Evolutionary conservation across 1,139 yeast species (phyloP), one percentile per base, ranked within the genome.

Genomic region (Yamadazyma dushanensis): DNA sequence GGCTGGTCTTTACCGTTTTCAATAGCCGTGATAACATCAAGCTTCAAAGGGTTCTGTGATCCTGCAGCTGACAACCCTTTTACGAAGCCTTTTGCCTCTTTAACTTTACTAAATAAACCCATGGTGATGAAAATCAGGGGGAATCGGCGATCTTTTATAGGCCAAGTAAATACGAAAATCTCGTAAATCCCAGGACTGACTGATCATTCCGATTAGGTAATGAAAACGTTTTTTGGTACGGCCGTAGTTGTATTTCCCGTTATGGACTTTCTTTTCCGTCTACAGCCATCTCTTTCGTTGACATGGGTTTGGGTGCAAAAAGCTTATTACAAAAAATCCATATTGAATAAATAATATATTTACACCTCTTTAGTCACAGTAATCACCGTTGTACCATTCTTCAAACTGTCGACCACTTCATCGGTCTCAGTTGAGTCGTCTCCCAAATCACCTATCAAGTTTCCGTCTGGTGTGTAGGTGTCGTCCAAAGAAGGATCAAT

Each of bases 321-420:
- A n/a, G n/a, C n/a, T n/a, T n/a, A n/a, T n/a, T n/a, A n/a, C n/a
- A n/a, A n/a, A n/a, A n/a, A n/a, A n/a, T n/a, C n/a, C n/a, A n/a
- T n/a, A n/a, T n/a, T n/a, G n/a, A n/a, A n/a, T n/a, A 19, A 19
- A 19, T 8, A n/a, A n/a, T n/a, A n/a, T n/a, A n/a, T 8, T 30
- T n/a, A 31, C 5, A 31, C 16, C 17, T 31, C 29, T 16, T 31
- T 31, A n/a, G 23, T 17, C 10, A 17, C 22, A 6, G 34, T 24
- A 7, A 16, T 7, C 16, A 31, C 17, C 11, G 17, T 10, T 3
- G n/a, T 8, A 5, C 28, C 34, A 11, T 31, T 38, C 36, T 88
- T 88, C 54, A 88, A 73, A 29, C 95, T 84, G 71, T 88, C 96
- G 45, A 88, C 96, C 45, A 87, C 95, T 66, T 95, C 96, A n/a